Conservation (phyloP, 768 basidiomycete species). For the Tricholoma flavovirens region DNA sequence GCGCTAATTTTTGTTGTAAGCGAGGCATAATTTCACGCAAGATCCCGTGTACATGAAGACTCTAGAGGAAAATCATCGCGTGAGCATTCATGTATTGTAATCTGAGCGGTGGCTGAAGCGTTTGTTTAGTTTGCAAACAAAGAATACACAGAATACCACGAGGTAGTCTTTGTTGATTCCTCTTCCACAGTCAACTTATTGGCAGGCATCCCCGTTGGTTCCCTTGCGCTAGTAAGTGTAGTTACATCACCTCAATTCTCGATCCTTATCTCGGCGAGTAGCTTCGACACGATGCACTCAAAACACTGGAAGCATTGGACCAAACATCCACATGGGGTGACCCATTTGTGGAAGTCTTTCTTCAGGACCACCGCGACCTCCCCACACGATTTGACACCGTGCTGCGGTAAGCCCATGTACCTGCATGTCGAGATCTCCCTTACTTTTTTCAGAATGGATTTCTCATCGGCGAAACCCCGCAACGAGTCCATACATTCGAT, state of each 20-base stretch:
- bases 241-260: neutral
- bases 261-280: slow-evolving; percentile 22
- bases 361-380: slow-evolving; percentile 63
- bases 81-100: slow-evolving; percentile 22
- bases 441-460: slow-evolving; percentile 44
- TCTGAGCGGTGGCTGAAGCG: slow-evolving; percentile 3
- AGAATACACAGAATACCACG: slow-evolving; percentile 46
- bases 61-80: slow-evolving; percentile 49
- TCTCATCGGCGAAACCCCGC: slow-evolving; percentile 42
- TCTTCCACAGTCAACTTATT: slow-evolving; percentile 74
- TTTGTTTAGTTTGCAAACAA: slow-evolving; percentile 47
- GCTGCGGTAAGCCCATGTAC: slow-evolving; percentile 41
- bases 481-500: slow-evolving; percentile 37
- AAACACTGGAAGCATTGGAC: slow-evolving; percentile 64
- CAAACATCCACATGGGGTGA: slow-evolving; percentile 42
- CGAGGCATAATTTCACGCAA: slow-evolving; percentile 60
- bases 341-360: slow-evolving; percentile 65
- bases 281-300: slow-evolving; percentile 71
- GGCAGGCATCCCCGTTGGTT: slow-evolving; percentile 67
- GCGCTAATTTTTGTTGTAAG: slow-evolving; percentile 30
- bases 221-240: slow-evolving; percentile 64
- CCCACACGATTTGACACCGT: slow-evolving; percentile 69
- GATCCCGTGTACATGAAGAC: slow-evolving; percentile 57
- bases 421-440: neutral
- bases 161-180: slow-evolving; percentile 72